phyloP scores from a whole-genome alignment of 768 basidiomycete species.

The Amanita brunnescens region DNA sequence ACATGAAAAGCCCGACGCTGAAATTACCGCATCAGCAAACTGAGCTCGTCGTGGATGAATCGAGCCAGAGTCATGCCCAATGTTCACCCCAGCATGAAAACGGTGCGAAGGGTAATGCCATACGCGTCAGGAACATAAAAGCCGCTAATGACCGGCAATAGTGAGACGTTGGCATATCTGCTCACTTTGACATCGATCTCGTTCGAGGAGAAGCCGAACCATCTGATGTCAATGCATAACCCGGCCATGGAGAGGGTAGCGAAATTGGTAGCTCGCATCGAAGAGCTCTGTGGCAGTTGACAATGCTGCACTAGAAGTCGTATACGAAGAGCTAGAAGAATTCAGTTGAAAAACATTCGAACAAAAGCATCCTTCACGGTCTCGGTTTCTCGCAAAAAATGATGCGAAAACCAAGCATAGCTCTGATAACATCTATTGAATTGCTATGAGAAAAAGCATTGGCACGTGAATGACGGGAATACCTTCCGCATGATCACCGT shows the following conservation, averaged over 20 bases:
- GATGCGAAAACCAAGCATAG: constrained; percentile 96
- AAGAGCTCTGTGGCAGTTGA: constrained; percentile 87
- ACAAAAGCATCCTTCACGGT: constrained; percentile 95
- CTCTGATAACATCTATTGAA: no score
- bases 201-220: constrained; percentile 95
- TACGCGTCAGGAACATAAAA: no score
- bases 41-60: no score
- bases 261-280: constrained; percentile 85
- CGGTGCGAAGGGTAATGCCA: no score
- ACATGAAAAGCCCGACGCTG: no score
- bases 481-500: constrained; percentile 88
- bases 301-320: constrained; percentile 75
- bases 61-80: no score
- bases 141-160: no score
- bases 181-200: constrained; percentile 96
- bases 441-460: no score
- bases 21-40: no score
- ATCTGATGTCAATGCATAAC: constrained; percentile 93
- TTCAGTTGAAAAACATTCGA: constrained; percentile 95
- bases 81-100: no score
- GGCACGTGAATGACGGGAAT: not conserved
- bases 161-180: constrained; percentile 89
- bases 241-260: constrained; percentile 87
- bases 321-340: constrained; percentile 96
- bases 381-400: constrained; percentile 84